phyloP scores from a whole-genome alignment of 106 monocot genomes.

The Acanthochlamys bracteata region DNA sequence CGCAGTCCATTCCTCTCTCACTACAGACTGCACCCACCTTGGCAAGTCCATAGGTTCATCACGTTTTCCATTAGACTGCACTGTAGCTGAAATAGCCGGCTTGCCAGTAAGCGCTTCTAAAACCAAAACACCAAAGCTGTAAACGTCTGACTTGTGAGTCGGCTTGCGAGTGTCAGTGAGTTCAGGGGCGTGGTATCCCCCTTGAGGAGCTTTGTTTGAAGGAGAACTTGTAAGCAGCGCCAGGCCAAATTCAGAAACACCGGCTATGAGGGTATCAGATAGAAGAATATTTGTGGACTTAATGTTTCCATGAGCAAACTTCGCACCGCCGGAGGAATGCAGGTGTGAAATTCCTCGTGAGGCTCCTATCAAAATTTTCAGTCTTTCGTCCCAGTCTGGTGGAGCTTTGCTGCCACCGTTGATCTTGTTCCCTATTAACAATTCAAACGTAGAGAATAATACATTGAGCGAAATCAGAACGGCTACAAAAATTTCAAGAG shows the following conservation, averaged over 20 bases:
- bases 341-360: slow-evolving; percentile 63
- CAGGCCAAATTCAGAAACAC: slow-evolving; percentile 51
- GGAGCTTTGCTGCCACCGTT: slow-evolving; percentile 28
- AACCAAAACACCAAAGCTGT: slow-evolving; percentile 82
- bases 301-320: slow-evolving; percentile 79
- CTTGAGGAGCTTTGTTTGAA: background rate
- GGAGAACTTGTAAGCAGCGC: slow-evolving; percentile 28
- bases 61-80: slow-evolving; percentile 15
- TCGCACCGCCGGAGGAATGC: slow-evolving; percentile 56
- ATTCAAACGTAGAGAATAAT: background rate
- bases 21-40: slow-evolving; percentile 81
- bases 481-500: background rate
- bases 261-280: slow-evolving; percentile 29
- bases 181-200: slow-evolving; percentile 76
- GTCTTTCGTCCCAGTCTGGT: slow-evolving; percentile 61
- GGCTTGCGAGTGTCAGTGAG: slow-evolving; percentile 37
- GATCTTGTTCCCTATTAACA: slow-evolving; percentile 31
- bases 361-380: slow-evolving; percentile 58
- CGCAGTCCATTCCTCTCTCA: slow-evolving; percentile 90
- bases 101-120: slow-evolving; percentile 87
- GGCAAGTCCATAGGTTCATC: slow-evolving; percentile 51
- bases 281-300: slow-evolving; percentile 72
- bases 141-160: slow-evolving; percentile 78
- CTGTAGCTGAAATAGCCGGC: slow-evolving; percentile 24
- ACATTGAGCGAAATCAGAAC: background rate